Conservation (phyloP, 768 basidiomycete genomes). For the Auriscalpium vulgare region DNA sequence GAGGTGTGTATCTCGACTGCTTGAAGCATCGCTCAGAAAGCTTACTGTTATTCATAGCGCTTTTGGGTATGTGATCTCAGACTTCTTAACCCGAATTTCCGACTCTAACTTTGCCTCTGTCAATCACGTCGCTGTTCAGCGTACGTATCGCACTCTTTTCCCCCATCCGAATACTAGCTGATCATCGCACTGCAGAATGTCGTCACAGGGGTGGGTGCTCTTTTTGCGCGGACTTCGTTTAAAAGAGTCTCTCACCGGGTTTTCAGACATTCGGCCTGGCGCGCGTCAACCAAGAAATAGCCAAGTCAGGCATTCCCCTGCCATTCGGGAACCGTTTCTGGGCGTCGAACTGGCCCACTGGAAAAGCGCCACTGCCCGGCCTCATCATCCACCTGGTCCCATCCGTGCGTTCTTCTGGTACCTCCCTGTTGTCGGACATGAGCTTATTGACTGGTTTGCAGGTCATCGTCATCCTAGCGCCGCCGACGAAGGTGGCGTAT, state of each 20-base stretch:
- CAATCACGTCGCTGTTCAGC: not conserved
- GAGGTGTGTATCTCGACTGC: conserved; percentile 27
- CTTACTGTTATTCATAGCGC: not conserved
- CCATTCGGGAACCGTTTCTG: conserved; percentile 52
- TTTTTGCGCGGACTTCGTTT: not conserved
- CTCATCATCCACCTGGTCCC: conserved; percentile 49
- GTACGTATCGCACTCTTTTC: not conserved
- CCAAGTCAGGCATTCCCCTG: conserved; percentile 55
- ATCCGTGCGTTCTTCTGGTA: conserved; percentile 27
- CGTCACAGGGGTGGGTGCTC: not conserved
- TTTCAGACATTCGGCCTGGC: conserved; percentile 41
- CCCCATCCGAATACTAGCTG: not conserved
- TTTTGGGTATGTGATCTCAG: not conserved
- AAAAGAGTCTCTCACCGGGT: not conserved
- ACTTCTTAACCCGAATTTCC: not conserved
- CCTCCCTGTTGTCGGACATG: not conserved
- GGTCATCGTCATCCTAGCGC: conserved; percentile 46
- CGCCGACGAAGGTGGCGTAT: conserved; percentile 45
- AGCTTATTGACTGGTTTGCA: conserved; percentile 8
- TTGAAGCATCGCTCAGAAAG: not conserved
- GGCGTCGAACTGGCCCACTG: conserved; percentile 57
- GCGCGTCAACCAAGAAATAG: conserved; percentile 52
- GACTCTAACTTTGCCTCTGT: not conserved
- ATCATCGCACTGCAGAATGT: not conserved
- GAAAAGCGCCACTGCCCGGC: conserved; percentile 47